These are phyloP conservation scores for Yamadazyma conglobata DNA, from an alignment of 1,139 yeast genomes.

Conservation along the genomic window DNA sequence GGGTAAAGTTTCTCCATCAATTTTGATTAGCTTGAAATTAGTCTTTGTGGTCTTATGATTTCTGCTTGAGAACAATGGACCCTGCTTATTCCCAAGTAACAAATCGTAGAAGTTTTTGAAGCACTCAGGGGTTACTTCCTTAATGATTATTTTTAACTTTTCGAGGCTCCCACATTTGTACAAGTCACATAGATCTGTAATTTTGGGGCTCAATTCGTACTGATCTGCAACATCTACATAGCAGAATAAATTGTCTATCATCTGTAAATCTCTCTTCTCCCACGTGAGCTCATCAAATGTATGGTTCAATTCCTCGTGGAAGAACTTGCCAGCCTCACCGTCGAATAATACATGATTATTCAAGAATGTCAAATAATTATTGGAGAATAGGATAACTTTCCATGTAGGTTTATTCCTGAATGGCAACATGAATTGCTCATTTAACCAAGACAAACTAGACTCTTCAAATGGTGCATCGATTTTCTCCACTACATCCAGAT, in stretches of 20 bases:
- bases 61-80: slow-evolving; percentile 16
- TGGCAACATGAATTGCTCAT: slow-evolving; percentile 15
- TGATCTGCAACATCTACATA: background rate
- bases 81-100: slow-evolving; percentile 4
- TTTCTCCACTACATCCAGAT: slow-evolving; percentile 24
- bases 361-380: slow-evolving; percentile 20
- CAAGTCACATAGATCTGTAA: background rate
- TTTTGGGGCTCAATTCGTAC: background rate
- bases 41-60: slow-evolving; percentile 12
- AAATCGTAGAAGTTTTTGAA: no score
- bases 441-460: no score
- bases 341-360: slow-evolving; percentile 36
- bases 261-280: slow-evolving; percentile 5
- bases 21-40: slow-evolving; percentile 14
- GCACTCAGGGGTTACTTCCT: no score
- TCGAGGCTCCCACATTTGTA: background rate
- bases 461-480: slow-evolving; percentile 16
- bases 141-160: background rate
- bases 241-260: background rate
- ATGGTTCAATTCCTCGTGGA: slow-evolving; percentile 28
- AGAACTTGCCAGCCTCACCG: slow-evolving; percentile 30
- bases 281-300: slow-evolving; percentile 12
- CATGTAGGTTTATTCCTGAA: slow-evolving; percentile 25
- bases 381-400: slow-evolving; percentile 23
- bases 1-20: slow-evolving; percentile 12